Percentiles rank a stretch among this genome's conserved stretches.
Evolutionary conservation across 805 yeast genomes (phyloP).

Genomic region (Lipomyces orientalis): DNA sequence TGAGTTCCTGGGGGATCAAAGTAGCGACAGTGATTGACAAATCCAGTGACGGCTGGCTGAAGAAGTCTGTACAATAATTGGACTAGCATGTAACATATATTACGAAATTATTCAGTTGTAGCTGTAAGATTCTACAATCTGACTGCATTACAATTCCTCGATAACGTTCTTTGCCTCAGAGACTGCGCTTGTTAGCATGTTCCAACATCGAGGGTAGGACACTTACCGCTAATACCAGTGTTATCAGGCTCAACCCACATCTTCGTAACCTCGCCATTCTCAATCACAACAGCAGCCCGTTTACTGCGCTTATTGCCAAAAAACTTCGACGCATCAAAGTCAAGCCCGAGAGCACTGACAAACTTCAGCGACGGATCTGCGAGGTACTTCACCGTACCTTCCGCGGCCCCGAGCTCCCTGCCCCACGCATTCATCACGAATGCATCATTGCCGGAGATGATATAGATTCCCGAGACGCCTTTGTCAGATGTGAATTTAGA

Average conservation of each 20-base stretch:
- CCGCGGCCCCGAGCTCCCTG: conserved; percentile 45
- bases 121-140: not conserved
- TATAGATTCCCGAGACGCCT: conserved; percentile 67
- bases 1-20: conserved; percentile 32
- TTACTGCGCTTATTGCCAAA: conserved; percentile 79
- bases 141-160: conserved; percentile 28
- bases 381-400: conserved; percentile 57
- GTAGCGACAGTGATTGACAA: conserved; percentile 25
- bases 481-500: conserved; percentile 59
- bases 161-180: conserved; percentile 38
- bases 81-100: not conserved
- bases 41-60: not conserved
- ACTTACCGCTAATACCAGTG: conserved; percentile 61
- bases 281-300: conserved; percentile 77
- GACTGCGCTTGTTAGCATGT: conserved; percentile 3
- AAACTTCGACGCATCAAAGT: conserved; percentile 74
- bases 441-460: conserved; percentile 84
- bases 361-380: conserved; percentile 85
- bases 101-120: not conserved
- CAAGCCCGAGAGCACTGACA: conserved; percentile 64
- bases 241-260: conserved; percentile 82
- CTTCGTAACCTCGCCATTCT: conserved; percentile 71
- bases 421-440: conserved; percentile 87
- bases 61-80: not conserved
- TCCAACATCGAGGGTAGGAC: conserved; percentile 39